phyloP scores from a whole-genome alignment of 495 filamentous ascomycete species.

The Baudoinia panamericana region DNA sequence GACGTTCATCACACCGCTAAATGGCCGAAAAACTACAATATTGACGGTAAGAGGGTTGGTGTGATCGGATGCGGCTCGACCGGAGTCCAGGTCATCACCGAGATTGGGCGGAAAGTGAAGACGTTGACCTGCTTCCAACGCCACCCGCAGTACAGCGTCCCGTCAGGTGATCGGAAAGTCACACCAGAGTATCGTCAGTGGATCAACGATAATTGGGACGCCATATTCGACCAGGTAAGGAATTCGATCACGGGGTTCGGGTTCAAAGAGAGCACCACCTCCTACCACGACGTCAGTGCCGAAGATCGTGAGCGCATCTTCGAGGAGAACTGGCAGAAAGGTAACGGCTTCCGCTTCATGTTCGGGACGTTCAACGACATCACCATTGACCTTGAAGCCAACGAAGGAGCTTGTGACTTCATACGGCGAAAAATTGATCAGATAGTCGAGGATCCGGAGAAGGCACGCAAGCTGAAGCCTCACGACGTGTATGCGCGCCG shows the following conservation, averaged over 20 bases:
- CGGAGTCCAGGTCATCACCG: conserved; percentile 21
- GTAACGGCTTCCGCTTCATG: conserved; percentile 16
- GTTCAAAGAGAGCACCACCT: conserved; percentile 15
- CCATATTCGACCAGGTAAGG: conserved; percentile 10
- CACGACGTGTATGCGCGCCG: conserved; percentile 17
- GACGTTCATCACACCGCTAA: conserved; percentile 41
- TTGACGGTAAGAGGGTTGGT: conserved; percentile 17
- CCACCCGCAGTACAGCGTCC: conserved; percentile 19
- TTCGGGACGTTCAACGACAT: conserved; percentile 17
- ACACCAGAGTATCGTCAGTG: conserved; percentile 7
- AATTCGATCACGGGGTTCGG: conserved; percentile 14
- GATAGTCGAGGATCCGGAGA: conserved; percentile 21
- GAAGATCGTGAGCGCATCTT: conserved; percentile 15
- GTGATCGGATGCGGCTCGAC: conserved; percentile 20
- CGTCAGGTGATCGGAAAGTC: conserved; percentile 13
- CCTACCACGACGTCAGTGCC: conserved; percentile 11
- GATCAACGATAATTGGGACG: conserved; percentile 32
- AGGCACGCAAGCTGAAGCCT: conserved; percentile 17
- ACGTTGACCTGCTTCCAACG: conserved; percentile 20
- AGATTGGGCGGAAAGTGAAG: conserved; percentile 15
- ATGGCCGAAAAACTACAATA: conserved; percentile 30
- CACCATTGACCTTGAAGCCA: conserved; percentile 15
- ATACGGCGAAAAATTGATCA: conserved; percentile 15
- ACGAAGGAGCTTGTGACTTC: conserved; percentile 15
- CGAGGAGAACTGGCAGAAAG: conserved; percentile 12